Base-by-base conservation (phyloP, 2,329 filamentous ascomycete genomes). In the Lasiodiplodia theobromae region DNA sequence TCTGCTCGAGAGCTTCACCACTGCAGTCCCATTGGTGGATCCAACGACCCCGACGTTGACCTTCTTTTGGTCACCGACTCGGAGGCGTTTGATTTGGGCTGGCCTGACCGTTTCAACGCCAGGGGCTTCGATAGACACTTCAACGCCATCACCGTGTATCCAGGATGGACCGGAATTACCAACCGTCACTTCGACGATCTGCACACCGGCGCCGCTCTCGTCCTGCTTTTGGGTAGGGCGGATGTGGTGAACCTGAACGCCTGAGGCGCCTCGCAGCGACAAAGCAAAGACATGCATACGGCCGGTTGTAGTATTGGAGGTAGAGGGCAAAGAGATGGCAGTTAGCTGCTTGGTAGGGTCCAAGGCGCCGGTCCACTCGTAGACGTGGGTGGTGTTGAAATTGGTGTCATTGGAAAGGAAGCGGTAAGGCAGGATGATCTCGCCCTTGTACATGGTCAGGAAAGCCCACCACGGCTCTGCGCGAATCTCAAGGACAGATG, bases 361-460 rank as follows among this genome's bases (percentile, higher is more conserved):
- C 10, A 86, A 67, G 2, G 78, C 70, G 0, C 77, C 79, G 1
- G 80, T 81, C 47, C 79, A 79, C 73, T 86, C 83, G 62, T 82
- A 85, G 23, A 85, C 82, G 70, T 83, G 80, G 4, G 79, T 78
- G 3, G 76, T 78, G 70, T 84, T 84, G 70, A 77, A 80, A 71
- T 83, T 82, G 4, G 78, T 80, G 28, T 77, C 77, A 51, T 79
- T 77, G 2, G 71, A 44, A 0, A 82, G 84, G 71, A 78, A 84
- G 53, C 81, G 67, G 38, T 54, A 57, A 0, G 67, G 67, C 21
- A 68, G 21, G 28, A 83, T 77, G 67, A 86, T 77, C 66, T 84
- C 82, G 54, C 84, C 84, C 16, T 79, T 78, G 64, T 82, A 81
- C 70, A 85, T 80, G 11, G 82, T 81, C 63, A 84, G 73, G 72